Conservation (phyloP, 257 asterid species). For the Solanum pimpinellifolium region DNA sequence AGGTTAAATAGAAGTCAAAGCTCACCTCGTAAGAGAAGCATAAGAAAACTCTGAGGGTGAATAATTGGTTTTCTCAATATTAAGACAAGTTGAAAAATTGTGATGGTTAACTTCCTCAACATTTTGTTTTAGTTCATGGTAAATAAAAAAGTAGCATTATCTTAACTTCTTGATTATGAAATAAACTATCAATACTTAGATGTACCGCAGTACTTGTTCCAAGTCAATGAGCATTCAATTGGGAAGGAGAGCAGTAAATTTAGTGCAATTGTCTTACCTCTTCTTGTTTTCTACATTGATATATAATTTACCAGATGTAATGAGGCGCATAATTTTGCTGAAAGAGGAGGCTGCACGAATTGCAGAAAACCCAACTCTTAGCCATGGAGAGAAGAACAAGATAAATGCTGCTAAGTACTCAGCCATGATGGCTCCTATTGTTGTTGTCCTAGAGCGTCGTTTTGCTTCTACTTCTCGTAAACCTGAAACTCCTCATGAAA, state of each 20-base stretch:
- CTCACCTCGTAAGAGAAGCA: background rate
- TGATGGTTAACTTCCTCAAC: background rate
- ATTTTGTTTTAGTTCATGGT: background rate
- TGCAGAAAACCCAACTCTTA: conserved; percentile 69
- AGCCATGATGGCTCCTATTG: conserved; percentile 98
- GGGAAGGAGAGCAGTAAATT: background rate
- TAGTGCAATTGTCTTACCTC: background rate
- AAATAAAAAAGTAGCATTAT: background rate
- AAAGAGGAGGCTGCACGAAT: conserved; percentile 93
- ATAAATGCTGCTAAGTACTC: conserved; percentile 94
- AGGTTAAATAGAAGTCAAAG: background rate
- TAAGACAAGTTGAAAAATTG: background rate
- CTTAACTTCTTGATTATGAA: background rate
- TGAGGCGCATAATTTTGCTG: conserved; percentile 90
- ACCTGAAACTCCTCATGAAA: conserved; percentile 95
- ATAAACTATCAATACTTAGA: background rate
- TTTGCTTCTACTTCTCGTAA: conserved; percentile 78
- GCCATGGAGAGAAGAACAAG: conserved; percentile 78
- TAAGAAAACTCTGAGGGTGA: background rate
- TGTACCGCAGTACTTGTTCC: background rate
- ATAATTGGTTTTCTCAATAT: background rate
- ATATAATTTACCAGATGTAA: conserved; percentile 51
- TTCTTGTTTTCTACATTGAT: background rate
- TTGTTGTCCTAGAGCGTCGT: conserved; percentile 94
- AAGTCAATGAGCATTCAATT: background rate